Conservation (phyloP, 108 stramenopile genomes). For the Skeletonema grethae region DNA sequence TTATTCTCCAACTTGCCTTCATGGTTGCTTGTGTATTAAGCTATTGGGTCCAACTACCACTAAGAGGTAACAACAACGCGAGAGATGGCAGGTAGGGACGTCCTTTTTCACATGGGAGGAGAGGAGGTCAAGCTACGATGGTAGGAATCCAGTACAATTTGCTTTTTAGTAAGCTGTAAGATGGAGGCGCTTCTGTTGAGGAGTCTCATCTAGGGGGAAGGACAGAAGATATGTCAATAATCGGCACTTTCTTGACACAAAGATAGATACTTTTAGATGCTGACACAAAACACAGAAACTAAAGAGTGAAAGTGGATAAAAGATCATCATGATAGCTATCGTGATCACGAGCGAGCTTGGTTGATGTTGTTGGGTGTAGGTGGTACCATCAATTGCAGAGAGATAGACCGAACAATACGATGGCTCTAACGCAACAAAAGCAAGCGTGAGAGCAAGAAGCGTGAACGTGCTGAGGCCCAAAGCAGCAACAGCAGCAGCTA, state of each 20-base stretch:
- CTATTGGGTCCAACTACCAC: background rate
- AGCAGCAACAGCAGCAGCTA: slow-evolving; percentile 26
- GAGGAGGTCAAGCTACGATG: background rate
- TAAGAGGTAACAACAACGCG: background rate
- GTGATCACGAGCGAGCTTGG: too few relatives aligned
- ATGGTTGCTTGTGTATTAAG: slow-evolving; percentile 21
- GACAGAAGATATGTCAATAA: too few relatives aligned
- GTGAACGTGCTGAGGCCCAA: slow-evolving; percentile 37
- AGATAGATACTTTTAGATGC: too few relatives aligned
- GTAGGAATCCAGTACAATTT: background rate
- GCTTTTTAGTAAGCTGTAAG: background rate
- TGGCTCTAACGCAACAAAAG: slow-evolving; percentile 75
- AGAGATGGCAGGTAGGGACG: background rate
- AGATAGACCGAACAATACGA: slow-evolving; percentile 16
- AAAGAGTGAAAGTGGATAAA: too few relatives aligned
- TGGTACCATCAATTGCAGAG: background rate
- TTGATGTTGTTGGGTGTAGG: too few relatives aligned
- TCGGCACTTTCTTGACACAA: background rate
- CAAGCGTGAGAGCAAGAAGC: slow-evolving; percentile 89
- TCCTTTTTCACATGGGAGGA: background rate
- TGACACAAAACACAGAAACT: too few relatives aligned
- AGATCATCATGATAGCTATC: too few relatives aligned
- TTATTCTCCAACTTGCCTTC: slow-evolving; percentile 40
- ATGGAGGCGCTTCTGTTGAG: background rate
- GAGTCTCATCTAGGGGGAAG: too few relatives aligned